Conservation (phyloP, 306 rosid species). For the Pyrus bretschneideri region DNA sequence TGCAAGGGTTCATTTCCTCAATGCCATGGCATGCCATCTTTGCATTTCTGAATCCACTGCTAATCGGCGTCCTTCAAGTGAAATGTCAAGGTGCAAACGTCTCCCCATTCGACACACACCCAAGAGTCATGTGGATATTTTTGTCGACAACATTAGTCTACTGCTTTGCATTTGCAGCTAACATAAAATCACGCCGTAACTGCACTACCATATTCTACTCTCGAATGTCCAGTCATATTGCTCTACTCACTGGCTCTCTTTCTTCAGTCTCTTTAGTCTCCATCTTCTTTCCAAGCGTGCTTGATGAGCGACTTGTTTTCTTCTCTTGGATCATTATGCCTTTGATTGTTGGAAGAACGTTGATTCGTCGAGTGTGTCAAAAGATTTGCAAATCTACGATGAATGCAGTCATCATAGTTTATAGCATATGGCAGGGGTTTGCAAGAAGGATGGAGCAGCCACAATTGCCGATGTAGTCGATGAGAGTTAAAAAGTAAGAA, state of each 20-base stretch:
- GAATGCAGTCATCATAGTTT: neutral
- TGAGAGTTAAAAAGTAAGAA: neutral
- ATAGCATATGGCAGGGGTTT: neutral
- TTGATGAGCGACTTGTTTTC: neutral
- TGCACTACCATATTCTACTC: neutral
- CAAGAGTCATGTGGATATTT: neutral
- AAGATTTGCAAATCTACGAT: neutral
- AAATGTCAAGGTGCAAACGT: neutral
- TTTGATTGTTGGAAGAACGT: neutral
- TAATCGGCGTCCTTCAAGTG: slow-evolving; percentile 8
- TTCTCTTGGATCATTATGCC: slow-evolving; percentile 7
- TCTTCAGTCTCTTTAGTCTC: slow-evolving; percentile 9
- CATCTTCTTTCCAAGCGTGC: neutral
- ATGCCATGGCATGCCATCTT: slow-evolving; percentile 14
- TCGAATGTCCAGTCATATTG: neutral
- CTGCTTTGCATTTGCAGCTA: slow-evolving; percentile 12
- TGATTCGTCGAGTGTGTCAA: neutral
- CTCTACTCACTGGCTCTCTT: neutral
- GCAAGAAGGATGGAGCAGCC: neutral
- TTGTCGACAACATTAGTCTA: neutral
- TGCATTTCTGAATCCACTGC: slow-evolving; percentile 12
- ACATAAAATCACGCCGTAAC: neutral
- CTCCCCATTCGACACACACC: slow-evolving; percentile 3
- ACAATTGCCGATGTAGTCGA: neutral
- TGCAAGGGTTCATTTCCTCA: neutral